phyloP scores from a whole-genome alignment of 1,284 basidiomycete species.

The Sphagnurus paluster region DNA sequence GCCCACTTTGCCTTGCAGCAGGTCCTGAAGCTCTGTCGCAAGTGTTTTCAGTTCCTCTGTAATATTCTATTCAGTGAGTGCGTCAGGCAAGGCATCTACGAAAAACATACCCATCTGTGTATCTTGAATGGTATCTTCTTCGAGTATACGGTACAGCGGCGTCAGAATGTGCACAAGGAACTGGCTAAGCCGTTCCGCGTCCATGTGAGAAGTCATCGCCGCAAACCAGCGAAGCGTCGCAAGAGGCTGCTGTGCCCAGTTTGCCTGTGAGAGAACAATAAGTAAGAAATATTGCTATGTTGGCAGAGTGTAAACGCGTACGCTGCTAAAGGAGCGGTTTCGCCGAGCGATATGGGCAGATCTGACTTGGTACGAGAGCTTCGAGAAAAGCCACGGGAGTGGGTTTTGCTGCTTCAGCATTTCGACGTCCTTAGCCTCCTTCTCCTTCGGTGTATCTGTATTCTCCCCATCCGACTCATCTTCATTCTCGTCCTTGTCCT shows the following conservation, averaged over 20 bases:
- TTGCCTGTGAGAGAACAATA: slow-evolving; percentile 24
- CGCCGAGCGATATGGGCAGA: slow-evolving; percentile 71
- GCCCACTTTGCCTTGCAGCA: slow-evolving; percentile 86
- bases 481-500: slow-evolving; percentile 13
- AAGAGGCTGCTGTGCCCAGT: slow-evolving; percentile 81
- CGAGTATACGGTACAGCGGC: slow-evolving; percentile 84
- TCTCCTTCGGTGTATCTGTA: slow-evolving; percentile 24
- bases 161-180: slow-evolving; percentile 86
- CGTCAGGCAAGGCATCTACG: slow-evolving; percentile 2
- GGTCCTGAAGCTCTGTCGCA: slow-evolving; percentile 84
- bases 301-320: slow-evolving; percentile 25
- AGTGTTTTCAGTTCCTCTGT: slow-evolving; percentile 84
- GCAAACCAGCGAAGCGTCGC: slow-evolving; percentile 93
- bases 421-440: slow-evolving; percentile 28
- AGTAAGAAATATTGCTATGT: slow-evolving; percentile 9
- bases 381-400: slow-evolving; percentile 92
- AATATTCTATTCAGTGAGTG: not conserved
- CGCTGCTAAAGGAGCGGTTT: slow-evolving; percentile 48
- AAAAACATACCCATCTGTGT: slow-evolving; percentile 69
- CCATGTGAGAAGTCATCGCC: slow-evolving; percentile 80
- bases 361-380: slow-evolving; percentile 85
- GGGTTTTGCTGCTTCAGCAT: slow-evolving; percentile 49
- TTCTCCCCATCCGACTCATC: slow-evolving; percentile 30
- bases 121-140: slow-evolving; percentile 83
- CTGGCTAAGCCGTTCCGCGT: slow-evolving; percentile 51